Percentiles rank a stretch among this genome's conserved stretches.
These are phyloP conservation scores for Tolypocladium amazonense DNA, from an alignment of 2,329 filamentous ascomycete genomes.

Conservation along the genomic window DNA sequence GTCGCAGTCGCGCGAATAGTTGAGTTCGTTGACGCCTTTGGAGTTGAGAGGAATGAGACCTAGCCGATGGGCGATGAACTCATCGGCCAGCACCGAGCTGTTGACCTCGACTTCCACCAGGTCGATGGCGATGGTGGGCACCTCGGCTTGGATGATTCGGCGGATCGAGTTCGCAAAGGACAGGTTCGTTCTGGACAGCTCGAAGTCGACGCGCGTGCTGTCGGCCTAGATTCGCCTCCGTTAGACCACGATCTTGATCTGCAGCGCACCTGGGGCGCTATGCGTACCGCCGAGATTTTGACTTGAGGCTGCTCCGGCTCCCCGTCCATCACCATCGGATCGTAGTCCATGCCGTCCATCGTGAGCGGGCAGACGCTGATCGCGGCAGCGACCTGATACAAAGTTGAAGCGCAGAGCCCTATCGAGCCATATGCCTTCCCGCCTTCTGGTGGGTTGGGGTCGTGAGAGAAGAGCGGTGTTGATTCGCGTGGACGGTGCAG, in stretches of 20 bases:
- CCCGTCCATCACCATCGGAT: conserved; percentile 48
- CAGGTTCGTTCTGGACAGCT: conserved; percentile 80
- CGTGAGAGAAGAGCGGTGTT: background rate
- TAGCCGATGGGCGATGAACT: conserved; percentile 88
- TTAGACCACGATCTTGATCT: background rate
- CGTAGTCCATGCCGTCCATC: conserved; percentile 46
- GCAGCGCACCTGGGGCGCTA: too few relatives aligned
- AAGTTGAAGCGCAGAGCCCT: background rate
- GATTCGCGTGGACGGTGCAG: background rate
- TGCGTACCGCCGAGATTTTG: conserved; percentile 48
- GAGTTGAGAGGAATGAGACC: conserved; percentile 83
- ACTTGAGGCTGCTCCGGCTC: conserved; percentile 45
- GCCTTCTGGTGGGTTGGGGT: background rate
- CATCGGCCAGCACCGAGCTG: conserved; percentile 90
- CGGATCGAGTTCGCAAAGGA: conserved; percentile 89
- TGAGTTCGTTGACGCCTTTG: conserved; percentile 69
- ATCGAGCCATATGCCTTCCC: background rate
- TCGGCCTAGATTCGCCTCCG: conserved; percentile 49
- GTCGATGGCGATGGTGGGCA: conserved; percentile 90
- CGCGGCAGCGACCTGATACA: background rate
- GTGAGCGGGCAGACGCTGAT: conserved; percentile 6
- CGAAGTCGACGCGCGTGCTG: conserved; percentile 75
- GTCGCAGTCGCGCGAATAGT: conserved; percentile 89
- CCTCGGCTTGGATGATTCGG: conserved; percentile 83
- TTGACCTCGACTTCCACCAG: conserved; percentile 88